Conservation (phyloP, 768 basidiomycete genomes). For the Boletus bicolor region DNA sequence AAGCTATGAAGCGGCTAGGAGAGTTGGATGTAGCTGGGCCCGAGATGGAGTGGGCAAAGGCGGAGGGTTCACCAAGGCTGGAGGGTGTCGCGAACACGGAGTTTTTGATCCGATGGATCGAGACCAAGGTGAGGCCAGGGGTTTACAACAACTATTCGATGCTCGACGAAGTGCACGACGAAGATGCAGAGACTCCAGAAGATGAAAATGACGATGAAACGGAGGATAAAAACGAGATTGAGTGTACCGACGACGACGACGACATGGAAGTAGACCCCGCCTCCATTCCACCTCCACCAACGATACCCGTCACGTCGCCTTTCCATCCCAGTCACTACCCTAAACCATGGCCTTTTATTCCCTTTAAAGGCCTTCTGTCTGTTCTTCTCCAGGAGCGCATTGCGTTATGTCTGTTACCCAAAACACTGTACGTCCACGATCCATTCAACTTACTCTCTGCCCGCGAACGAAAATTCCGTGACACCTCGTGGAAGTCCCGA, state of each 20-base stretch:
- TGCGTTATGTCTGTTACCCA: slow-evolving; percentile 36
- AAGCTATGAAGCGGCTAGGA: slow-evolving; percentile 5
- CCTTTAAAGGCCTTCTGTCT: slow-evolving; percentile 30
- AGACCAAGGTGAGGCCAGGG: neutral
- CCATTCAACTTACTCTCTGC: slow-evolving; percentile 36
- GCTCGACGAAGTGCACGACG: neutral
- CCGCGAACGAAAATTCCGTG: neutral
- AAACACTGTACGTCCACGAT: slow-evolving; percentile 43
- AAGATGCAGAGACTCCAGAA: neutral
- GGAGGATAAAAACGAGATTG: neutral
- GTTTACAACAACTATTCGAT: neutral
- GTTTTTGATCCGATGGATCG: slow-evolving; percentile 10
- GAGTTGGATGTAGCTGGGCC: slow-evolving; percentile 15
- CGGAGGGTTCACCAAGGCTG: slow-evolving; percentile 23
- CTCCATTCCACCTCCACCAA: neutral
- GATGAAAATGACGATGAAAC: neutral
- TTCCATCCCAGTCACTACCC: slow-evolving; percentile 39
- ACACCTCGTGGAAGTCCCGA: slow-evolving; percentile 29
- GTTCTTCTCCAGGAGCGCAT: slow-evolving; percentile 33
- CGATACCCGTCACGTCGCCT: slow-evolving; percentile 18
- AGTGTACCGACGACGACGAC: neutral
- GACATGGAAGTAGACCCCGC: neutral
- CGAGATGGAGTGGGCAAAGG: slow-evolving; percentile 23
- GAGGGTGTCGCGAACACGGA: slow-evolving; percentile 15
- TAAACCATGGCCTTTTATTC: slow-evolving; percentile 39